Conservation (phyloP, 2,329 filamentous ascomycete species). For the Neonectria magnoliae region DNA sequence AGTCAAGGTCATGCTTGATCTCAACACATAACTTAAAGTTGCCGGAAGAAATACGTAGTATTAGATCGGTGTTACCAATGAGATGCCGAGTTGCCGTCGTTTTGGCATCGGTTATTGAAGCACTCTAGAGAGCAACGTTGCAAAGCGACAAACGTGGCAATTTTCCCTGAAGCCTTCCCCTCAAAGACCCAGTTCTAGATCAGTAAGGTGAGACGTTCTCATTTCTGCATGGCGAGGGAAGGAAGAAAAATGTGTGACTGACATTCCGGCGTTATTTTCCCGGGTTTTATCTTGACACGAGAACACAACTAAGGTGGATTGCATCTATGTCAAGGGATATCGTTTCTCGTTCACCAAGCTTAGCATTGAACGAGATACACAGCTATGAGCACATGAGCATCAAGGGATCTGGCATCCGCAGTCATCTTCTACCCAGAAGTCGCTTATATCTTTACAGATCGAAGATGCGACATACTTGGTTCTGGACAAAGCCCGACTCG, state of each 20-base stretch:
- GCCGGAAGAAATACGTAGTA: background rate
- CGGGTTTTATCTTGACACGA: background rate
- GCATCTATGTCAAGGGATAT: background rate
- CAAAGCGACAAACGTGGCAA: background rate
- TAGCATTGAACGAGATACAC: background rate
- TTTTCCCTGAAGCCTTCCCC: background rate
- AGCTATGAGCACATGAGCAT: background rate
- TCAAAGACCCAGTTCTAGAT: background rate
- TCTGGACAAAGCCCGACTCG: background rate
- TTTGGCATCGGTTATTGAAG: background rate
- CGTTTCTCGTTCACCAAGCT: slow-evolving; percentile 2
- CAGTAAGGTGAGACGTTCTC: background rate
- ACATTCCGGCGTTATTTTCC: background rate
- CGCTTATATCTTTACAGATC: background rate
- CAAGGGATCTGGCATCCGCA: background rate
- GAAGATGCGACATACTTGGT: background rate
- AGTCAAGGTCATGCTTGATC: background rate
- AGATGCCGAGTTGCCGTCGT: background rate
- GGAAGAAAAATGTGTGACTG: background rate
- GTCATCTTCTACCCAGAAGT: background rate
- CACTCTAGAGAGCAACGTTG: background rate
- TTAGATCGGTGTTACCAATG: background rate
- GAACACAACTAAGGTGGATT: background rate
- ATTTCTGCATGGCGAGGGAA: background rate
- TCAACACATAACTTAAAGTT: slow-evolving; percentile 3